These are phyloP conservation scores for Fagopyrum tataricum DNA, from an alignment of 148 eudicot genomes.

Conservation along the genomic window DNA sequence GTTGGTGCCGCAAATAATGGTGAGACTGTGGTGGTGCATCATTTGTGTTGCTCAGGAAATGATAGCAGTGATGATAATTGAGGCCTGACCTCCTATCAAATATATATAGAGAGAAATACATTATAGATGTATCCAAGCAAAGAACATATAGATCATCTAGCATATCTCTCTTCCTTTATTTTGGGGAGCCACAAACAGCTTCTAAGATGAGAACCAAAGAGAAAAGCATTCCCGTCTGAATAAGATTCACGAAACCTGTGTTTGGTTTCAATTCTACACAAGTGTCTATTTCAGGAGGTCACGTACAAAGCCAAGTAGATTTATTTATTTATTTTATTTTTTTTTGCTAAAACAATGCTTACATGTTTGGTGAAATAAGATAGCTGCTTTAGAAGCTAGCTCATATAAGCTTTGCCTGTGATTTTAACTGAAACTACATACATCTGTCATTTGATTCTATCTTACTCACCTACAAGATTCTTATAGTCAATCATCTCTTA, in stretches of 20 bases:
- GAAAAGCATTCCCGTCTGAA: constrained; percentile 33
- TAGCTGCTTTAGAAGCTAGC: not conserved
- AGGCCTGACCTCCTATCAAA: constrained; percentile 60
- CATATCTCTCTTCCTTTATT: not conserved
- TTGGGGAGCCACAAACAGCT: constrained; percentile 22
- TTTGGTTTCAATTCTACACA: constrained; percentile 82
- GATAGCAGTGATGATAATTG: constrained; percentile 30
- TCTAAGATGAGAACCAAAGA: constrained; percentile 61
- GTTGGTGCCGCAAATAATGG: too few relatives aligned
- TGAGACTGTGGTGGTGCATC: too few relatives aligned
- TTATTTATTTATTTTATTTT: not conserved
- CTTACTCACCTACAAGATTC: not conserved
- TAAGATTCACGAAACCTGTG: constrained; percentile 82
- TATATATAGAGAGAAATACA: not conserved
- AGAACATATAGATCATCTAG: not conserved
- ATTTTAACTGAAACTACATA: not conserved
- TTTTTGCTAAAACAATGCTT: not conserved
- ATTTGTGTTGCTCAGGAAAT: too few relatives aligned
- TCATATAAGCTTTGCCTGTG: not conserved
- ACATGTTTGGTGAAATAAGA: not conserved
- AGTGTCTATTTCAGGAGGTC: constrained; percentile 61
- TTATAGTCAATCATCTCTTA: not conserved
- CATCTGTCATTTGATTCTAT: not conserved
- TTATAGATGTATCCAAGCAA: not conserved
- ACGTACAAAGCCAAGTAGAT: constrained; percentile 38